These are phyloP conservation scores for Tylopilus vinaceipallidus DNA, from an alignment of 768 basidiomycete genomes.

Conservation along the genomic window DNA sequence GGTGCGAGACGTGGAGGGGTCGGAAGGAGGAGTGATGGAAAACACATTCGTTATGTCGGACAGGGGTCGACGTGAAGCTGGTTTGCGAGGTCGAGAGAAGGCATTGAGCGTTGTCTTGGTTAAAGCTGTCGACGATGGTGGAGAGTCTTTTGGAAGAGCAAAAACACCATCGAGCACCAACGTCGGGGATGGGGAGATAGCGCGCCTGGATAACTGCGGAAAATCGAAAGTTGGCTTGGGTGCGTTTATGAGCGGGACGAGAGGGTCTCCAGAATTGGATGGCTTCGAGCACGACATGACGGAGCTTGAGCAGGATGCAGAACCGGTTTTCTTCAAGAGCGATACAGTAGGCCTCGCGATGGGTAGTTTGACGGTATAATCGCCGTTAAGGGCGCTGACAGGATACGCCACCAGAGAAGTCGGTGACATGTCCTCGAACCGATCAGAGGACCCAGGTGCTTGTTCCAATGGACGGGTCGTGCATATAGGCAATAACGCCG, in stretches of 20 bases:
- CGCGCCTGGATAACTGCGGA: not conserved
- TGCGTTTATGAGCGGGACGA: not conserved
- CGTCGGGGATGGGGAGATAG: conserved; percentile 12
- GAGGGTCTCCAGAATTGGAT: not conserved
- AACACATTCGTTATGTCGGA: not conserved
- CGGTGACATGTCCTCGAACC: not conserved
- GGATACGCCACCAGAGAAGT: conserved; percentile 4
- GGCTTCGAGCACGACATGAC: not conserved
- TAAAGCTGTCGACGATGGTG: not conserved
- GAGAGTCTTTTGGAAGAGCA: conserved; percentile 5
- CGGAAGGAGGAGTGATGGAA: not conserved
- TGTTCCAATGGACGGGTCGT: not conserved
- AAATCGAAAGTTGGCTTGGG: not conserved
- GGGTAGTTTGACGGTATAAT: conserved; percentile 21
- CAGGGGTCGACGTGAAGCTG: not conserved
- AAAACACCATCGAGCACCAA: conserved; percentile 23
- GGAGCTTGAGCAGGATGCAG: not conserved
- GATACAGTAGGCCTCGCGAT: not conserved
- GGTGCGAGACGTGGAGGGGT: not conserved
- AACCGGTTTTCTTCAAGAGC: not conserved
- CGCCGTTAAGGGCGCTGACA: not conserved
- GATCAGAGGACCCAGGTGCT: not conserved
- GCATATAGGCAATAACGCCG: not conserved
- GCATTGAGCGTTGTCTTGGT: not conserved
- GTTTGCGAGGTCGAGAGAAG: conserved; percentile 6